A percentile compares a stretch with the other conserved stretches of the same genome.
These are phyloP conservation scores for Thalassiosira ordinaria DNA, from an alignment of 352 stramenopile species.

Conservation along the genomic window DNA sequence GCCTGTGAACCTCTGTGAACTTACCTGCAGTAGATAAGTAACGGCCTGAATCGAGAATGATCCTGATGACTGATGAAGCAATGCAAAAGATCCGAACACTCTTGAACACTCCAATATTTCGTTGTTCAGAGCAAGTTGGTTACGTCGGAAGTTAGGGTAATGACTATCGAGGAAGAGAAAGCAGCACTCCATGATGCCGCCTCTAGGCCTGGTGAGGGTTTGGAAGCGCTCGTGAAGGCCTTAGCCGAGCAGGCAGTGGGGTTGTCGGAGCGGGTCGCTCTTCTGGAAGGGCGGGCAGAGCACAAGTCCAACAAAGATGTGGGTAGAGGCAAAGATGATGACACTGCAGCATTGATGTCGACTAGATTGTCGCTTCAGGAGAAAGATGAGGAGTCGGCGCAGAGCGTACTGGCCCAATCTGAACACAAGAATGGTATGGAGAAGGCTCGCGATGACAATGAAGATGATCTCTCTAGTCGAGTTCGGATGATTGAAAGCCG, in stretches of 20 bases:
- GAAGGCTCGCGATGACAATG: background rate
- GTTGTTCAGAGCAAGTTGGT: too few relatives aligned
- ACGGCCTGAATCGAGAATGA: too few relatives aligned
- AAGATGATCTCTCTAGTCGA: background rate
- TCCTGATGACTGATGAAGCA: too few relatives aligned
- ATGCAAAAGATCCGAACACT: too few relatives aligned
- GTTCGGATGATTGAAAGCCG: conserved; percentile 15
- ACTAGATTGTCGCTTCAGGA: background rate
- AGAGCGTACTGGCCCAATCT: background rate
- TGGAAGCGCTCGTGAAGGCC: background rate
- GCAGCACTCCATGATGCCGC: background rate
- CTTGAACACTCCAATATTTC: too few relatives aligned
- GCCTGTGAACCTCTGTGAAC: too few relatives aligned
- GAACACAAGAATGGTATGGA: background rate
- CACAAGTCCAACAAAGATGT: too few relatives aligned
- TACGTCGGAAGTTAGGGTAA: too few relatives aligned
- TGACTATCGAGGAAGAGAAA: background rate
- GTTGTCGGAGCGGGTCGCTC: background rate
- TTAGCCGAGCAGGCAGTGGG: background rate
- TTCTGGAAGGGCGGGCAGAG: background rate
- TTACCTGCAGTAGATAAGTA: too few relatives aligned
- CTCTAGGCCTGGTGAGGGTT: background rate
- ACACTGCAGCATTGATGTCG: background rate
- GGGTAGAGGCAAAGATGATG: too few relatives aligned
- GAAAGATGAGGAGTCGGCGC: background rate